Base-by-base conservation (phyloP, 1,284 basidiomycete species). In the Naganishia albida region DNA sequence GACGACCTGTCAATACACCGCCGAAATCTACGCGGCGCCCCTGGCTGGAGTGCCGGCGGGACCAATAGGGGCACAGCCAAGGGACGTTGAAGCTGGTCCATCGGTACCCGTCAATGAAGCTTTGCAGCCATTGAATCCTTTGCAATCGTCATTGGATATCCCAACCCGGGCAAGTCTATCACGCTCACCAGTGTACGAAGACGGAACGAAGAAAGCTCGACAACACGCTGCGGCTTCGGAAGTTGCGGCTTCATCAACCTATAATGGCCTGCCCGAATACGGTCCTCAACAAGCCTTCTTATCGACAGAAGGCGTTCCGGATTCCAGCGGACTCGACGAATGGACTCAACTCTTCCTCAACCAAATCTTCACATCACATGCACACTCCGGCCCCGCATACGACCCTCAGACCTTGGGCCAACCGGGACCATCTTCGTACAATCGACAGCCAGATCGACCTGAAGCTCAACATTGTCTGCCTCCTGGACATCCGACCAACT, bases 311-410 rank as follows among this genome's bases (percentile, higher is more conserved):
- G 44, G 44, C 28, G 23, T 59, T 28, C 56, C 56, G 18, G 42
- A 59, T 59, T 34, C 26, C 10, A 48, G 18, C 10, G 44, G 44
- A 7, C 56, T 59, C 23, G 56, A 59, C 20, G 56, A 59, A 23
- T 59, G 56, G 56, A 59, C 56, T 13, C 56, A 59, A 28, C 43
- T 59, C 10, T 59, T 59, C 28, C 56, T 59, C 8, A 34, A 26
- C 10, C 56, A 59, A 39, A 43, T 59, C 1, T 59, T 59, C 28
- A 43, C 34, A 34, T 6, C 34, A 34, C 34, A 34, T 6, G 34
- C 6, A 34, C 34, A 34, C 10, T 34, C 34, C 4, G 34, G 34
- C 10, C 34, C 34, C 4, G 10, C 34, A 34, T 34, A 6, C 34
- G 26, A 16, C 7, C 20, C 30, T 3, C 30, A 38, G 39, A 43